These are phyloP conservation scores for Leptoxyphium fumago DNA, from an alignment of 2,329 filamentous ascomycete species.

Conservation along the genomic window DNA sequence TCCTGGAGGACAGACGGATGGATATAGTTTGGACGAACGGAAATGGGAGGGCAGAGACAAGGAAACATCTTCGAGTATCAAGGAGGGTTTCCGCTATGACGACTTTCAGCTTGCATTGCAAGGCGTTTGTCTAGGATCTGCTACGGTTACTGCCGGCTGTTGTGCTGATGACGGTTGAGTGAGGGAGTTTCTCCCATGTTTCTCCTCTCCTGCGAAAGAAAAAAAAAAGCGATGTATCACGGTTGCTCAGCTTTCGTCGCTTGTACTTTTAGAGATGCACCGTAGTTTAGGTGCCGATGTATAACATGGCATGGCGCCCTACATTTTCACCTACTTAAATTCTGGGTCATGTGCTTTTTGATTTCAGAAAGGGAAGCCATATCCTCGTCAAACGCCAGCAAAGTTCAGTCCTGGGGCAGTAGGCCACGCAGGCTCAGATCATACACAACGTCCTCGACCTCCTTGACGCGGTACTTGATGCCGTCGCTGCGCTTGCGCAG, in stretches of 20 bases:
- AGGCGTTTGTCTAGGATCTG: slow-evolving; percentile 4
- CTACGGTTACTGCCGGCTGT: neutral
- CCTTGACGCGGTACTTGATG: slow-evolving; percentile 96
- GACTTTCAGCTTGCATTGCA: slow-evolving; percentile 6
- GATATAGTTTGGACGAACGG: neutral
- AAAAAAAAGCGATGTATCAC: neutral
- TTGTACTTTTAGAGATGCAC: too few relatives aligned
- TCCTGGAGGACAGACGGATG: neutral
- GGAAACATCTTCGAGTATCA: too few relatives aligned
- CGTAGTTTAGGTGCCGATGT: too few relatives aligned
- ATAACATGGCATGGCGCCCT: too few relatives aligned
- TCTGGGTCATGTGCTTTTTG: too few relatives aligned
- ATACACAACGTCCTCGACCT: slow-evolving; percentile 95
- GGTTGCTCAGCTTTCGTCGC: too few relatives aligned
- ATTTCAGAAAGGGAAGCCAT: too few relatives aligned
- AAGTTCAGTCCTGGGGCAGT: slow-evolving; percentile 1
- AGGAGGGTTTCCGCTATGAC: too few relatives aligned
- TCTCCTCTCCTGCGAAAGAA: neutral
- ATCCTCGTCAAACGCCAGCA: neutral
- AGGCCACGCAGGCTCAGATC: slow-evolving; percentile 79
- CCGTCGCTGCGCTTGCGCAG: slow-evolving; percentile 77
- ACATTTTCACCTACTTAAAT: too few relatives aligned
- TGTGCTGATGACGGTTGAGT: neutral
- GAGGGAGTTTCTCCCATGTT: neutral
- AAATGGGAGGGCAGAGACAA: neutral